Conservation (phyloP, 441 rosid genomes). For the Aleurites moluccanus region DNA sequence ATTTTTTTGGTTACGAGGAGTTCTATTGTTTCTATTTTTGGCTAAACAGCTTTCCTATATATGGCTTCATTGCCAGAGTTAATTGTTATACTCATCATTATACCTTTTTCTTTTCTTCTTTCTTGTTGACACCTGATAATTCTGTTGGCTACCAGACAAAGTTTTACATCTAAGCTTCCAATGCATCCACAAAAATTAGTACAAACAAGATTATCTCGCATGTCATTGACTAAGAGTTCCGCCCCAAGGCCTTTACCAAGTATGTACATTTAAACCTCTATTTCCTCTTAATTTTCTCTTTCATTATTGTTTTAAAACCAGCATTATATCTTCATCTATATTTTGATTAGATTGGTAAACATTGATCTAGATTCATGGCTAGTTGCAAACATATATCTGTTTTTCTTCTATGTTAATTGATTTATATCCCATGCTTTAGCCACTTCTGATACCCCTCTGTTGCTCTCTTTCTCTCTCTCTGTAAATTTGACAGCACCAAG, state of each 20-base stretch:
- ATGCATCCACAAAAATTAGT: conserved; percentile 49
- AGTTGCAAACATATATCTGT: background rate
- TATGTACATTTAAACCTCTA: conserved; percentile 31
- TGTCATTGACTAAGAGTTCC: conserved; percentile 50
- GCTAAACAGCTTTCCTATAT: background rate
- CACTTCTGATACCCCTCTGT: background rate
- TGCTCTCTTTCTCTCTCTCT: background rate
- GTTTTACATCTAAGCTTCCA: conserved; percentile 53
- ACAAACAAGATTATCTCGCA: conserved; percentile 52
- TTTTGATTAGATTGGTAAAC: background rate
- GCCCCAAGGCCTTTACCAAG: conserved; percentile 56
- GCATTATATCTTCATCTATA: no score
- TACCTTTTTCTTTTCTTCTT: background rate
- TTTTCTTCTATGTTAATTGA: background rate
- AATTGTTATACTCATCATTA: background rate
- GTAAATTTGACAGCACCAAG: conserved; percentile 36
- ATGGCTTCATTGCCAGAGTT: background rate
- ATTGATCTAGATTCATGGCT: background rate
- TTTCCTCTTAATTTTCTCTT: background rate
- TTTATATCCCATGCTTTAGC: background rate
- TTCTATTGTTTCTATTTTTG: background rate
- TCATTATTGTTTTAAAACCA: background rate
- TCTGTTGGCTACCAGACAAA: conserved; percentile 37
- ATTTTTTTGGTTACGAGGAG: no score
- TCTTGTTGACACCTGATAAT: background rate